Percentiles rank a stretch among this genome's conserved stretches.
Conservation (phyloP, 306 rosid genomes). For the Begonia loranthoides region DNA sequence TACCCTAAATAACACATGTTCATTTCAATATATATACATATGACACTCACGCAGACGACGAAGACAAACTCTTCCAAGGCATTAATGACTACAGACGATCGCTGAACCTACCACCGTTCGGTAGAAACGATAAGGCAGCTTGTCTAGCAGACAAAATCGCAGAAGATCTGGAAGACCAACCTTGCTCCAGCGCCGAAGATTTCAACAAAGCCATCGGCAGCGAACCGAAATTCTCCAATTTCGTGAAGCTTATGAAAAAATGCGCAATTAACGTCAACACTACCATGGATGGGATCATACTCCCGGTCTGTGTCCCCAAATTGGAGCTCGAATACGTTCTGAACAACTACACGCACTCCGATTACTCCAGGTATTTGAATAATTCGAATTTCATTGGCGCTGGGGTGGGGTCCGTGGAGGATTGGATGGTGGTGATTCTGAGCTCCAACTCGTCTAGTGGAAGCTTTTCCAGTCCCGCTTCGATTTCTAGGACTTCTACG, state of each 20-base stretch:
- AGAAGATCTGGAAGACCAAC: conserved; percentile 18
- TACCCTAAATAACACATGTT: too few species aligned
- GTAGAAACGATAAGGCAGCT: conserved; percentile 16
- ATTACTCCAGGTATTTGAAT: conserved; percentile 21
- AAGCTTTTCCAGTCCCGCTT: conserved; percentile 15
- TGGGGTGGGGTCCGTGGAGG: conserved; percentile 39
- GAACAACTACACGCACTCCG: conserved; percentile 22
- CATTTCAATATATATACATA: background rate
- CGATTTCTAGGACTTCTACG: too few species aligned
- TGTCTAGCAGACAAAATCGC: conserved; percentile 50
- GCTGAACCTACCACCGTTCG: background rate
- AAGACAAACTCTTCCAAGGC: background rate
- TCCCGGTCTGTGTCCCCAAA: conserved; percentile 44
- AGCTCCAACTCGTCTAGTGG: conserved; percentile 30
- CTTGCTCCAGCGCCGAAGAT: conserved; percentile 17
- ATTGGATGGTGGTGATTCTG: conserved; percentile 52
- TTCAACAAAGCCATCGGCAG: conserved; percentile 16
- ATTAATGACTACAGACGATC: background rate
- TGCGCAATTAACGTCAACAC: conserved; percentile 39
- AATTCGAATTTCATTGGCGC: conserved; percentile 26
- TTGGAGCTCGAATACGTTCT: conserved; percentile 15
- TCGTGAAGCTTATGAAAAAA: conserved; percentile 10
- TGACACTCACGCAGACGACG: background rate
- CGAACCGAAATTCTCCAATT: conserved; percentile 16
- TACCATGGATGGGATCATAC: conserved; percentile 30